These are phyloP conservation scores for Boletus semigastroideus DNA, from an alignment of 1,284 basidiomycete genomes.

Conservation along the genomic window DNA sequence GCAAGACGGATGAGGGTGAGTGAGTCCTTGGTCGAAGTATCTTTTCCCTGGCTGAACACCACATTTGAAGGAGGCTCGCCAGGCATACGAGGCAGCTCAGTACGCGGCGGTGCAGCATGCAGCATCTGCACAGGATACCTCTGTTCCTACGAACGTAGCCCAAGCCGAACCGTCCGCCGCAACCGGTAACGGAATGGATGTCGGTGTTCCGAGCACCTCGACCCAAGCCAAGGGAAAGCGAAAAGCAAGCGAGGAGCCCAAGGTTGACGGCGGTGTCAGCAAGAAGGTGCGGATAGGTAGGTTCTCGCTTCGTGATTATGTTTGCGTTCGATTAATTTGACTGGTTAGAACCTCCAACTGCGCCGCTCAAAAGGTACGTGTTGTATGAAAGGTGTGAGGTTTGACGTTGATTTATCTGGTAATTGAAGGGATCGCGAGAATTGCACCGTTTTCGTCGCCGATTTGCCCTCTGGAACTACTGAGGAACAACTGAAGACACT, in stretches of 20 bases:
- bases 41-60: background rate
- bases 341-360: constrained; percentile 43
- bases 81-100: constrained; percentile 52
- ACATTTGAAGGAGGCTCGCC: constrained; percentile 54
- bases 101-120: constrained; percentile 46
- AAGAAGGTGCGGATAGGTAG: constrained; percentile 66
- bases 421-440: constrained; percentile 88
- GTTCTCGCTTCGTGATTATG: background rate
- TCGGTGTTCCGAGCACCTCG: constrained; percentile 40
- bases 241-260: constrained; percentile 53
- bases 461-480: constrained; percentile 57
- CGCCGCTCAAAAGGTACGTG: constrained; percentile 60
- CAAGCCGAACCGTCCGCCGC: constrained; percentile 5
- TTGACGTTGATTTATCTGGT: background rate
- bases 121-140: constrained; percentile 35
- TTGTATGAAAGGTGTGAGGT: background rate
- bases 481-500: constrained; percentile 70
- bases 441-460: constrained; percentile 84
- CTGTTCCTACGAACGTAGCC: constrained; percentile 23
- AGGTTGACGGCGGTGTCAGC: constrained; percentile 43
- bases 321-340: constrained; percentile 4
- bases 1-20: constrained; percentile 65
- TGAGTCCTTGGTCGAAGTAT: background rate
- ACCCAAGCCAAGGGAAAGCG: constrained; percentile 53
- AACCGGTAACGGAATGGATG: constrained; percentile 45